Conservation (phyloP, 23 red algal genomes). For the Agarophyton chilense region DNA sequence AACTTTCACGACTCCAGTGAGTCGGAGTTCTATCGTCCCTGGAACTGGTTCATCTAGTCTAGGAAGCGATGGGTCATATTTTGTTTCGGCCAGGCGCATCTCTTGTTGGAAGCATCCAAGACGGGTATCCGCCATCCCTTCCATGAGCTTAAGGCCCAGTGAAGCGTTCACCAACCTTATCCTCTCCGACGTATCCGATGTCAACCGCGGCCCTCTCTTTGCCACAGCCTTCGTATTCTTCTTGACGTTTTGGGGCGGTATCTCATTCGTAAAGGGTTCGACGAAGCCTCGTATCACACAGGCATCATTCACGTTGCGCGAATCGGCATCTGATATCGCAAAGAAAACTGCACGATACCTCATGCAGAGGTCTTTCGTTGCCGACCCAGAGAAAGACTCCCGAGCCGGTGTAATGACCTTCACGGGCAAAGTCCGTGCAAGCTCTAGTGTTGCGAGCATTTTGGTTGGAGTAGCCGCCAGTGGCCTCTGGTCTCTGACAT, state of each 20-base stretch:
- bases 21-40: neutral
- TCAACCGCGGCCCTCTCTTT: constrained; percentile 52
- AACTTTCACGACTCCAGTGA: neutral
- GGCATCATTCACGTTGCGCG: constrained; percentile 59
- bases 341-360: constrained; percentile 59
- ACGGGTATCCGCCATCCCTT: neutral
- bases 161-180: neutral
- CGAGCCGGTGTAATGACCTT: constrained; percentile 80
- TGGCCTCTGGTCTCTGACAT: constrained; percentile 54
- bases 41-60: neutral
- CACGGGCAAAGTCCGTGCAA: constrained; percentile 65
- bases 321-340: constrained; percentile 41
- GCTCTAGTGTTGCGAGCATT: constrained; percentile 67
- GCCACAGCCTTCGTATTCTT: constrained; percentile 84
- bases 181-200: constrained; percentile 55
- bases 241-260: constrained; percentile 80
- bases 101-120: neutral
- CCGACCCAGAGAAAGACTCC: constrained; percentile 67
- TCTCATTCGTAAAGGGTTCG: constrained; percentile 88
- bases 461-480: constrained; percentile 63
- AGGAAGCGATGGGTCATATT: neutral
- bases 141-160: neutral
- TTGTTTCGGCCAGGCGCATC: neutral
- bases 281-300: constrained; percentile 78
- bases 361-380: constrained; percentile 60